phyloP scores from a whole-genome alignment of 2,329 filamentous ascomycete species.

The Fusarium continuum region DNA sequence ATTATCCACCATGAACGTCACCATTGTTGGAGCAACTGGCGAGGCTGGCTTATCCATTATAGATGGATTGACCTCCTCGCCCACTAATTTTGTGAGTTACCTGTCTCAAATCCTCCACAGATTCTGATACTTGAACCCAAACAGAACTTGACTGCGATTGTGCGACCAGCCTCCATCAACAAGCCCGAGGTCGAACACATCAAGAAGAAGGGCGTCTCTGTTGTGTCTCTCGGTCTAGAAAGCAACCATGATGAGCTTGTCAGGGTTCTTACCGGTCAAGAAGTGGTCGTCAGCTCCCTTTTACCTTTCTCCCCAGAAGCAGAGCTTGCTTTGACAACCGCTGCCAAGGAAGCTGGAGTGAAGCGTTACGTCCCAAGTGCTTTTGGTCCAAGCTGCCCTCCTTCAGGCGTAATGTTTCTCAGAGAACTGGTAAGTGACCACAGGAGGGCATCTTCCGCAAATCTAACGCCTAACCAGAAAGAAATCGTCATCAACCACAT shows the following conservation, averaged over 20 bases:
- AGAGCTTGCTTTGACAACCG: constrained; percentile 19
- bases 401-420: constrained; percentile 15
- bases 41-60: constrained; percentile 26
- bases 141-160: constrained; percentile 24
- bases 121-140: background rate
- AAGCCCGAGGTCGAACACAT: constrained; percentile 19
- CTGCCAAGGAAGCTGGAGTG: constrained; percentile 25
- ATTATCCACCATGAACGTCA: constrained; percentile 23
- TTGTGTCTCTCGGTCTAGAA: constrained; percentile 10
- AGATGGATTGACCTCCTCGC: constrained; percentile 11
- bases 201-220: constrained; percentile 12
- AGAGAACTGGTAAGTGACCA: constrained; percentile 8
- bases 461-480: constrained; percentile 48
- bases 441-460: fast-evolving
- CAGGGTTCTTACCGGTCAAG: constrained; percentile 12
- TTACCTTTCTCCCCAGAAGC: background rate
- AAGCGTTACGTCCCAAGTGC: constrained; percentile 29
- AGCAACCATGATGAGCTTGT: constrained; percentile 18
- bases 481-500: constrained; percentile 61
- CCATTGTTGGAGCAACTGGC: constrained; percentile 32
- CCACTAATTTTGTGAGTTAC: constrained; percentile 19
- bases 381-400: constrained; percentile 19
- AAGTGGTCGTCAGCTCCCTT: constrained; percentile 22
- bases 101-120: fast-evolving
- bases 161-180: constrained; percentile 23